Base-by-base conservation (phyloP, 108 stramenopile species). In the Schizochytrium sp. region DNA sequence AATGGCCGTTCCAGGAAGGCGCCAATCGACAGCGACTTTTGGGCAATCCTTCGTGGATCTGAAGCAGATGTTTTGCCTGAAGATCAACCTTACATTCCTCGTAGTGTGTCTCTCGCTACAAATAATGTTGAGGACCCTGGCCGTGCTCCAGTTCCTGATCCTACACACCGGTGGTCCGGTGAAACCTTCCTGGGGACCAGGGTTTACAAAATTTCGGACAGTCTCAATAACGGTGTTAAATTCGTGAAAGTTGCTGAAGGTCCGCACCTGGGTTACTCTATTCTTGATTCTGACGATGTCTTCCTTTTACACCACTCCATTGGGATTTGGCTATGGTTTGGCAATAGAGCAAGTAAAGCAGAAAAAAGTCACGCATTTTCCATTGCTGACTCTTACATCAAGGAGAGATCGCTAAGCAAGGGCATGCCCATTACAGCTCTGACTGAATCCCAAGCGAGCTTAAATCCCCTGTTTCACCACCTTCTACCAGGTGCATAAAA, bases 281-380 rank as follows among this genome's bases (percentile, higher is more conserved):
- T 83, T 4, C 91, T 94, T n/a, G 83, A 57, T 57, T 90, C 94
- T 15, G 57, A 92, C 87, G 94, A 95, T 69, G 95, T 95, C 19
- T 96, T 92, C 89, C 57, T 97, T 4, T 76, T 97, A 42, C 95
- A 96, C 91, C 89, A 91, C 59, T 95, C 95, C 40, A 91, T 90
- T 91, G 91, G 95, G 57, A 56, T 96, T 8, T 96, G 92, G 90
- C 57, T 95, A 40, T 97, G 96, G 96, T 87, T 96, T 72, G 97
- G 97, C 12, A 2, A 8, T 46, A 44, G 87, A n/a, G 88, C 91
- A 7, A 72, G 58, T 0, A n/a, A 13, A 47, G 55, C 56, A 4
- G 91, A 91, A 41, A 12, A 56, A 46, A 58, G 57, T 17, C 46
- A 69, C 46, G 60, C 61, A 61, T 72, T 87, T 8, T 13, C 59